Base-by-base conservation (phyloP, 164 flowering plant genomes). In the Nelumbo lutea region DNA sequence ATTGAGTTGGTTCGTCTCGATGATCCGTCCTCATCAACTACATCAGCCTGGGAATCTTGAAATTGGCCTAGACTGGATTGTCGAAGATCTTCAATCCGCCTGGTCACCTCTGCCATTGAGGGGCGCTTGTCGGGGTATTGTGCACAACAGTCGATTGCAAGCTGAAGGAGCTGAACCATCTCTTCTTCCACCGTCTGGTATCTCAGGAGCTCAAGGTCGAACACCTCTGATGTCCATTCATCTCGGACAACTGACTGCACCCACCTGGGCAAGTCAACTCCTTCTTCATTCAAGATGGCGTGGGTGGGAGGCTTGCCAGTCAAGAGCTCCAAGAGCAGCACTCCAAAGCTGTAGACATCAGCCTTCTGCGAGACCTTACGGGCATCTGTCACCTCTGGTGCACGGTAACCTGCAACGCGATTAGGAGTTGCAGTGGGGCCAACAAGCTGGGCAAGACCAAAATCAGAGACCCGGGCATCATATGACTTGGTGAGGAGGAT, bases 251-350 rank as follows among this genome's bases (percentile, higher is more conserved):
- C 90, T 0, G 97, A 90, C 56, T 86, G 93, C 13, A 90, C 98
- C 98, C 98, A 93, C 64, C 94, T 80, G 2, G 98, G 98, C 3
- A 93, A 86, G 72, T 93, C 97, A 1, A 90, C 96, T 2, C 93
- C 98, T 46, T 89, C 98, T 74, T 89, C 98, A 40, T 88, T 87
- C 66, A 87, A 41, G 45, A 80, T 61, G 42, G 93, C 72, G 52
- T 93, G 92, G 0, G 88, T 83, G 0, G 98, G 98, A 14, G 97
- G 84, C 77, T 90, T 91, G 27, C 97, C 97, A 0, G 98, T 93
- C 13, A 93, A 83, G 73, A 93, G 71, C 76, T 93, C 98, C 76
- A 93, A 70, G 9, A 93, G 80, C 70, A 90, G 71, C 7, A 90
- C 88, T 2, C 98, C 98, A 57, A 90, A 93, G 72, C 98, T 93